Conservation (phyloP, 441 rosid species). For the Euphorbia schlechtendalii region DNA sequence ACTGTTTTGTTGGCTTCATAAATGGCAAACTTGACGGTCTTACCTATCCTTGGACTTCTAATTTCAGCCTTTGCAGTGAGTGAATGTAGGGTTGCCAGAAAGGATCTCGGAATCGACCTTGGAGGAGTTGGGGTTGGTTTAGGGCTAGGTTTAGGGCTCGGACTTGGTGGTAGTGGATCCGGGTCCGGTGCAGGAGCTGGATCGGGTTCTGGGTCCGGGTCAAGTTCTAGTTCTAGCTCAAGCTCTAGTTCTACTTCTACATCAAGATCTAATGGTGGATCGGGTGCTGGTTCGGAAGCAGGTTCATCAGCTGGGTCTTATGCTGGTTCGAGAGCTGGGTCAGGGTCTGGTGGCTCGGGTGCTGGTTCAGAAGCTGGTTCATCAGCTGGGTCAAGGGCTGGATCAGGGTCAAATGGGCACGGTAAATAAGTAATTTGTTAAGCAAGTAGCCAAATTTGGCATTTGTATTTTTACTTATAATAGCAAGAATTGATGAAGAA, state of each 20-base stretch:
- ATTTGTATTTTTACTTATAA: not conserved
- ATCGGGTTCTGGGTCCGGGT: constrained; percentile 24
- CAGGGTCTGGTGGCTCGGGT: constrained; percentile 28
- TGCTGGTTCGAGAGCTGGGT: constrained; percentile 44
- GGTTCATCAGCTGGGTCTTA: constrained; percentile 38
- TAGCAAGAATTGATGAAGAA: not conserved
- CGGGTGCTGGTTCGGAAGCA: constrained; percentile 52
- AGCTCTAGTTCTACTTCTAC: constrained; percentile 50
- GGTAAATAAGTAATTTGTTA: constrained; percentile 5
- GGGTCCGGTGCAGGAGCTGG: constrained; percentile 57
- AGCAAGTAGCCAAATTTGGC: not conserved
- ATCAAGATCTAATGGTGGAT: constrained; percentile 37
- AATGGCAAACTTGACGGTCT: constrained; percentile 31
- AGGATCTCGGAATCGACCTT: constrained; percentile 55
- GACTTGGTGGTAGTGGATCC: constrained; percentile 58
- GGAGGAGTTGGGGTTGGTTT: constrained; percentile 50
- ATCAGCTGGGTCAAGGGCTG: constrained; percentile 62
- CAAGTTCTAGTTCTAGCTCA: constrained; percentile 31
- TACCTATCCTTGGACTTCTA: constrained; percentile 34
- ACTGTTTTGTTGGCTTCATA: not conserved
- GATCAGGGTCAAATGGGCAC: constrained; percentile 36
- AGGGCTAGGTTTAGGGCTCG: constrained; percentile 51
- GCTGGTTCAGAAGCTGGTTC: constrained; percentile 57
- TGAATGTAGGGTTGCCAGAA: constrained; percentile 46
- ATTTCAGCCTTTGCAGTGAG: constrained; percentile 28